phyloP scores from a whole-genome alignment of 768 basidiomycete genomes.

The Xerocomus spinulosus region DNA sequence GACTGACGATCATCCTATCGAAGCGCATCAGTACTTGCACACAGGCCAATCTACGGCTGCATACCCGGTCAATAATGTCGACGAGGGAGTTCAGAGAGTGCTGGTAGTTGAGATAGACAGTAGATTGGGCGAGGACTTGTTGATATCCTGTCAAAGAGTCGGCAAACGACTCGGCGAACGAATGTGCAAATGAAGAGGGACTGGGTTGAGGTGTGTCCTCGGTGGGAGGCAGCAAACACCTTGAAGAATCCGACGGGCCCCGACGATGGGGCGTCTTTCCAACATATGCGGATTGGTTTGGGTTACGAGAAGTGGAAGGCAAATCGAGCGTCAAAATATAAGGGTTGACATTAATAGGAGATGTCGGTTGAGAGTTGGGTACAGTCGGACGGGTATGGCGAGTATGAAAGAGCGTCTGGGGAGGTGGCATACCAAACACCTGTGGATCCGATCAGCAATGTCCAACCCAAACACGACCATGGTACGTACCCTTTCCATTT shows the following conservation, averaged over 20 bases:
- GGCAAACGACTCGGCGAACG: slow-evolving; percentile 19
- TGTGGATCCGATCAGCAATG: slow-evolving; percentile 26
- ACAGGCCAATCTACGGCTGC: slow-evolving; percentile 22
- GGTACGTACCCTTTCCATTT: slow-evolving; percentile 76
- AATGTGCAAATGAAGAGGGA: slow-evolving; percentile 17
- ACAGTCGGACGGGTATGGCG: slow-evolving; percentile 41
- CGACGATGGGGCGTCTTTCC: slow-evolving; percentile 44
- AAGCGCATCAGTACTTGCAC: slow-evolving; percentile 3
- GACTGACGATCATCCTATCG: slow-evolving; percentile 70
- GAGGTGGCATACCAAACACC: slow-evolving; percentile 81
- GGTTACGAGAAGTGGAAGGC: slow-evolving; percentile 33
- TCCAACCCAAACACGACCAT: not conserved
- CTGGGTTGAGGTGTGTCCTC: slow-evolving; percentile 14
- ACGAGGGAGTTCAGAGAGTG: slow-evolving; percentile 76
- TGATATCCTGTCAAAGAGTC: slow-evolving; percentile 17
- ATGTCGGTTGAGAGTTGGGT: slow-evolving; percentile 27
- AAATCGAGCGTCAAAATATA: slow-evolving; percentile 19
- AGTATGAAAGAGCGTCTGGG: slow-evolving; percentile 73
- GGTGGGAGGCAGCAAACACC: slow-evolving; percentile 41
- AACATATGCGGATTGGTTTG: slow-evolving; percentile 48
- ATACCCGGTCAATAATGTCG: slow-evolving; percentile 74
- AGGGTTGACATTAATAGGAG: slow-evolving; percentile 16
- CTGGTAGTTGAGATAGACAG: slow-evolving; percentile 72
- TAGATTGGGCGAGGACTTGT: slow-evolving; percentile 33
- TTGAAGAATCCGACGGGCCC: slow-evolving; percentile 62